Percentiles rank a stretch among this genome's conserved stretches.
phyloP scores from a whole-genome alignment of 352 stramenopile genomes.

The Thraustochytrium striatum region DNA sequence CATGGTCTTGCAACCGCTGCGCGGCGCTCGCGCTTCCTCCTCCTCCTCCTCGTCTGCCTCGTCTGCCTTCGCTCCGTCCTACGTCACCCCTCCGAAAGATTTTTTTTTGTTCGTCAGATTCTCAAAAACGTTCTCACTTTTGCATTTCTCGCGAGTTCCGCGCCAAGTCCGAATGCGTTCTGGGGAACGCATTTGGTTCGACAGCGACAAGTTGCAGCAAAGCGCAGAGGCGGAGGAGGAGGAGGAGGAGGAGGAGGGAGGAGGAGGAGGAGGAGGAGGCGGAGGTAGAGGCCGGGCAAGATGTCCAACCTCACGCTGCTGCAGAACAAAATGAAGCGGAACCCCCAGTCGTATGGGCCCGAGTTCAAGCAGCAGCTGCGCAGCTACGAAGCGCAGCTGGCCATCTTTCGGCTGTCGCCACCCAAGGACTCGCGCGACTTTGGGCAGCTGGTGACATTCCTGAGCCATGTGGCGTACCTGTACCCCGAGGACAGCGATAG shows the following conservation, averaged over 20 bases:
- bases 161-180: too few relatives aligned
- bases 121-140: too few relatives aligned
- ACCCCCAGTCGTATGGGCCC: conserved; percentile 87
- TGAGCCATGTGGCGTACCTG: conserved; percentile 83
- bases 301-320: conserved; percentile 56
- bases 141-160: too few relatives aligned
- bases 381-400: conserved; percentile 90
- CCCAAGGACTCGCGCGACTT: conserved; percentile 84
- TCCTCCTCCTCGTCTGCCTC: too few relatives aligned
- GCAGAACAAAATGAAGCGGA: conserved; percentile 98
- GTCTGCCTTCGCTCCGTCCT: too few relatives aligned
- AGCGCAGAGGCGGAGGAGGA: too few relatives aligned
- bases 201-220: too few relatives aligned
- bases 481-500: conserved; percentile 62
- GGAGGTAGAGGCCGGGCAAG: neutral
- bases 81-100: too few relatives aligned
- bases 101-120: too few relatives aligned
- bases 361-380: conserved; percentile 95
- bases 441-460: conserved; percentile 92
- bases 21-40: neutral
- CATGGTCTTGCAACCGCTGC: neutral
- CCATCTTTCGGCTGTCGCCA: conserved; percentile 88
- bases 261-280: too few relatives aligned
- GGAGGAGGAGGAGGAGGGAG: too few relatives aligned
- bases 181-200: too few relatives aligned